phyloP scores from a whole-genome alignment of 31 red algal species.

The Endocladia muricata region DNA sequence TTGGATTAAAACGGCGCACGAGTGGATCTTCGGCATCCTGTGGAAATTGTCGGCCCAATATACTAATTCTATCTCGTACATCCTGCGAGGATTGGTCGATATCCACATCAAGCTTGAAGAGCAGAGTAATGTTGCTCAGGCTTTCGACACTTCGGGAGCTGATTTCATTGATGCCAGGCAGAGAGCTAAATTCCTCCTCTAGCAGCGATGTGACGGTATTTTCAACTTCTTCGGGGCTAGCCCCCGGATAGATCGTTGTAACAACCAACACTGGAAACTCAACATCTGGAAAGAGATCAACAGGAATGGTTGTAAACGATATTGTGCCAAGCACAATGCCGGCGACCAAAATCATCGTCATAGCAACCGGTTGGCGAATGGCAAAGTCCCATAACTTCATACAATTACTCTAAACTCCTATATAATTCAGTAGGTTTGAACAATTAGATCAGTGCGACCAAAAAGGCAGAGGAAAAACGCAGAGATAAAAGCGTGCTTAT shows the following conservation, averaged over 20 bases:
- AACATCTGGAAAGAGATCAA: background rate
- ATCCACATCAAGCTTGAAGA: background rate
- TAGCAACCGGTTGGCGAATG: background rate
- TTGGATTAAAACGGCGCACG: too few relatives aligned
- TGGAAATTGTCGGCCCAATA: too few relatives aligned
- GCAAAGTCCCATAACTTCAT: background rate
- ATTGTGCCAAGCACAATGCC: background rate
- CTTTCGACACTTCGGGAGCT: background rate
- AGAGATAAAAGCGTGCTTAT: too few relatives aligned
- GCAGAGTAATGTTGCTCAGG: background rate
- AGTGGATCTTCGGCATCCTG: too few relatives aligned
- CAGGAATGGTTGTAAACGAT: background rate
- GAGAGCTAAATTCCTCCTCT: background rate
- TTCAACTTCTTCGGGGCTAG: background rate
- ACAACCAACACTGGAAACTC: background rate
- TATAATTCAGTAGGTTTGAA: too few relatives aligned
- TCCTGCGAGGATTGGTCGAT: background rate
- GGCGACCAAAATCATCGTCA: background rate
- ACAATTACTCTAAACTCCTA: too few relatives aligned
- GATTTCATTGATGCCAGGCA: background rate
- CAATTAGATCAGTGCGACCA: too few relatives aligned
- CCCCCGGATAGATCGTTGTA: background rate
- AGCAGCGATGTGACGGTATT: background rate
- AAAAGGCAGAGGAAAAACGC: too few relatives aligned
- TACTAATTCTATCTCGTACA: too few relatives aligned